phyloP scores from a whole-genome alignment of 352 stramenopile species.

The Phytophthora capsici region DNA sequence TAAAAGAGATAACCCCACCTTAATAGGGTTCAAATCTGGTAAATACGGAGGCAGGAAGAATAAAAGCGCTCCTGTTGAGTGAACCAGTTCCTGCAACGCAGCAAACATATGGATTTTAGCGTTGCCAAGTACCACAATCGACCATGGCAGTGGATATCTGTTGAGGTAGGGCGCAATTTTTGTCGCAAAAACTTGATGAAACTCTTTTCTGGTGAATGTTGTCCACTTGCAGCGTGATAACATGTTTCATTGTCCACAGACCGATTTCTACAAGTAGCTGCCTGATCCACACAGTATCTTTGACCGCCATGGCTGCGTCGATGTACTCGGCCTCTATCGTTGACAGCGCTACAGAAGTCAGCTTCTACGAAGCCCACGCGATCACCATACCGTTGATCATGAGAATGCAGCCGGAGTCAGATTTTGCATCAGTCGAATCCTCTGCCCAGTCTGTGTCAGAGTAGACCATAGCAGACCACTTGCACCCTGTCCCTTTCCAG shows the following conservation, averaged over 20 bases:
- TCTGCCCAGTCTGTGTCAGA: no score
- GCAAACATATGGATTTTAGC: slow-evolving; percentile 41
- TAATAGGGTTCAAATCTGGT: slow-evolving; percentile 33
- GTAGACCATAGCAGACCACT: no score
- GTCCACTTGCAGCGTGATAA: no score
- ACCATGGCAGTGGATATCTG: slow-evolving; percentile 32
- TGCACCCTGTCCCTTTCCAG: no score
- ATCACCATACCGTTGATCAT: background rate
- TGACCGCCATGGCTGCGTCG: background rate
- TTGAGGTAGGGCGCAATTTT: slow-evolving; percentile 36
- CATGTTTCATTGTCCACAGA: no score
- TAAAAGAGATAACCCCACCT: slow-evolving; percentile 25
- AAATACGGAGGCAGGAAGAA: slow-evolving; percentile 35
- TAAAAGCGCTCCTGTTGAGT: slow-evolving; percentile 9
- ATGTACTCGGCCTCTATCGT: no score
- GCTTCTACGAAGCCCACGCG: background rate
- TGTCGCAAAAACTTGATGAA: slow-evolving; percentile 27
- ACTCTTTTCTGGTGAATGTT: slow-evolving; percentile 31
- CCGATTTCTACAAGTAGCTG: background rate
- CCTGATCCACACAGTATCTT: background rate
- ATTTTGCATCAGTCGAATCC: background rate
- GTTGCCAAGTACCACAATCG: slow-evolving; percentile 39
- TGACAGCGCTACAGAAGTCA: no score
- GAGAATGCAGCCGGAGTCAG: background rate
- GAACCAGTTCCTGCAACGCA: slow-evolving; percentile 13